Conservation (phyloP, 176 grass and related monocot genomes). For the Aegilops longissima region DNA sequence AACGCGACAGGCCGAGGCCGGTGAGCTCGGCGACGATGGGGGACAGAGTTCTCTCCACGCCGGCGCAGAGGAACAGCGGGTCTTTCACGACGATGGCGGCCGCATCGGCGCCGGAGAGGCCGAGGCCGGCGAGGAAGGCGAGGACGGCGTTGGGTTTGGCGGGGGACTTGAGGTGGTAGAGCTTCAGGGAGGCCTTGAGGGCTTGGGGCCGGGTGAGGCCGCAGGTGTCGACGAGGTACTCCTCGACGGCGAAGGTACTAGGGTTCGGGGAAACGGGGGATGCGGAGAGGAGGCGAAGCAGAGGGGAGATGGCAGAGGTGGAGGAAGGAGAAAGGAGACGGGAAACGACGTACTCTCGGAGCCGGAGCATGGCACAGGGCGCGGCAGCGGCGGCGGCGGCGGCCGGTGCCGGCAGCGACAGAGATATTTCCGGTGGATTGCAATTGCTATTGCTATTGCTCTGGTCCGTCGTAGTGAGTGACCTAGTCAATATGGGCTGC, state of each 20-base stretch:
- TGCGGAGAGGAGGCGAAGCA: not conserved
- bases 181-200: not conserved
- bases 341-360: not conserved
- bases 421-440: no score
- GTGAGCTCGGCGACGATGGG: slow-evolving; percentile 1
- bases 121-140: slow-evolving; percentile 32
- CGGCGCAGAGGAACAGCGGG: slow-evolving; percentile 7
- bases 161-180: slow-evolving; percentile 31
- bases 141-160: slow-evolving; percentile 35
- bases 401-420: no score
- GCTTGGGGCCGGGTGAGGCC: not conserved
- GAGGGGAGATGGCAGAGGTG: not conserved
- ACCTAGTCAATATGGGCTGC: no score
- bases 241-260: no score
- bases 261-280: no score
- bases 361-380: no score
- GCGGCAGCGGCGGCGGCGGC: no score
- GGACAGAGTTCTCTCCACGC: slow-evolving; percentile 17
- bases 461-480: no score
- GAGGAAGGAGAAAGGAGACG: not conserved
- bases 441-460: no score
- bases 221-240: no score
- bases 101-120: slow-evolving; percentile 7
- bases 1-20: not conserved
- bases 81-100: not conserved